phyloP scores from a whole-genome alignment of 352 stramenopile species.

The Phytophthora brassicae region DNA sequence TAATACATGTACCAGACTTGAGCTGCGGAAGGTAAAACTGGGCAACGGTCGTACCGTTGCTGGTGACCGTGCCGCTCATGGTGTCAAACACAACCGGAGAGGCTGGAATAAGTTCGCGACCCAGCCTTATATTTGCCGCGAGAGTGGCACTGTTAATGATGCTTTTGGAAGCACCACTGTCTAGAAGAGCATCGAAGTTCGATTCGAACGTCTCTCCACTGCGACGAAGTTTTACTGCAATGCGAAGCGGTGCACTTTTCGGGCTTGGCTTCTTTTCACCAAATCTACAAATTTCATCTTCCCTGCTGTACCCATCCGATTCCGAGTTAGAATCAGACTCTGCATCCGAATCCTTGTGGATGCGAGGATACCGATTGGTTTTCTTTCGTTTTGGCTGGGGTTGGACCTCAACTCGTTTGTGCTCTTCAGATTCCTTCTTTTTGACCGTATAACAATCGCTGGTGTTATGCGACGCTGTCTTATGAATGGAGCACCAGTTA shows the following conservation, averaged over 20 bases:
- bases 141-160: background rate
- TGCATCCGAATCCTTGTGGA: background rate
- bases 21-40: background rate
- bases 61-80: background rate
- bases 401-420: background rate
- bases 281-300: background rate
- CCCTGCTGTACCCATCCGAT: background rate
- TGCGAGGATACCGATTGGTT: background rate
- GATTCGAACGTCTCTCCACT: background rate
- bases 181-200: no score
- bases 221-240: background rate
- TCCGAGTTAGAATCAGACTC: no score
- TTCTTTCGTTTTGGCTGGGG: no score
- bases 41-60: background rate
- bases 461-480: background rate
- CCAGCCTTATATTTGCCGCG: background rate
- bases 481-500: background rate
- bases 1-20: constrained; percentile 1
- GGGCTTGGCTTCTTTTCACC: background rate
- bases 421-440: background rate
- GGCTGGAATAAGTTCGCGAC: background rate
- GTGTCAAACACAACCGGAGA: background rate
- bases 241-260: background rate
- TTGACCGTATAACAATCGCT: background rate
- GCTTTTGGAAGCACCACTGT: no score